Evolutionary conservation across 257 asterid species (phyloP).

Genomic region (Solanum bukasovii): DNA sequence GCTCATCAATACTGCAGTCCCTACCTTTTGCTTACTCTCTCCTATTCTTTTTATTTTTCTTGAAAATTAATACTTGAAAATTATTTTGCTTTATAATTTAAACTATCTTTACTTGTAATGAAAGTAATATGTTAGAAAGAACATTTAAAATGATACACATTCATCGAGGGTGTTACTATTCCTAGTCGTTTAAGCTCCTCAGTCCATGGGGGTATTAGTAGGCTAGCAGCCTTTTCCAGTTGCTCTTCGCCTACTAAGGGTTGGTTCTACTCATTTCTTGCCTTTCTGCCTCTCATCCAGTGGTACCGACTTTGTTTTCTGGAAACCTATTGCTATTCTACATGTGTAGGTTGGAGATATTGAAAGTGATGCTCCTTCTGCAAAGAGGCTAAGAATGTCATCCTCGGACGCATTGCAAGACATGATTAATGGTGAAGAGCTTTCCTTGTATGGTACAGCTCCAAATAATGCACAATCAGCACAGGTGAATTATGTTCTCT

Average conservation of each 20-base stretch:
- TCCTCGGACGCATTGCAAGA: conserved; percentile 86
- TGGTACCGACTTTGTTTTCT: neutral
- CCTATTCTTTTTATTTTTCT: neutral
- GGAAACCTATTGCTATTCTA: neutral
- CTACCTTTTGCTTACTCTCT: neutral
- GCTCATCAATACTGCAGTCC: neutral
- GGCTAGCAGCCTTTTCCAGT: neutral
- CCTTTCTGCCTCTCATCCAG: neutral
- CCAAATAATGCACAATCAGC: conserved; percentile 68
- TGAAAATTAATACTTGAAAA: neutral
- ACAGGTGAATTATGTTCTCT: conserved; percentile 45
- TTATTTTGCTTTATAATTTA: neutral
- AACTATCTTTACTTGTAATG: neutral
- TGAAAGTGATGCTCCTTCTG: conserved; percentile 64
- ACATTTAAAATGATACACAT: neutral
- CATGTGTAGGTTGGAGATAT: conserved; percentile 75
- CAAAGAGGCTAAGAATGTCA: conserved; percentile 73
- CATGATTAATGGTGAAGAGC: conserved; percentile 70
- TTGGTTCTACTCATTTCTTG: neutral
- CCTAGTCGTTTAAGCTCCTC: neutral
- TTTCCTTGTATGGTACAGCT: conserved; percentile 68
- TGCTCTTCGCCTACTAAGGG: neutral
- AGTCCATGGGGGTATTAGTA: neutral
- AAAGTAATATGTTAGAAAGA: neutral
- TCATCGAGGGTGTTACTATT: neutral